Percentiles rank a stretch among this genome's conserved stretches.
Conservation (phyloP, 441 rosid genomes). For the Populus hybrid region DNA sequence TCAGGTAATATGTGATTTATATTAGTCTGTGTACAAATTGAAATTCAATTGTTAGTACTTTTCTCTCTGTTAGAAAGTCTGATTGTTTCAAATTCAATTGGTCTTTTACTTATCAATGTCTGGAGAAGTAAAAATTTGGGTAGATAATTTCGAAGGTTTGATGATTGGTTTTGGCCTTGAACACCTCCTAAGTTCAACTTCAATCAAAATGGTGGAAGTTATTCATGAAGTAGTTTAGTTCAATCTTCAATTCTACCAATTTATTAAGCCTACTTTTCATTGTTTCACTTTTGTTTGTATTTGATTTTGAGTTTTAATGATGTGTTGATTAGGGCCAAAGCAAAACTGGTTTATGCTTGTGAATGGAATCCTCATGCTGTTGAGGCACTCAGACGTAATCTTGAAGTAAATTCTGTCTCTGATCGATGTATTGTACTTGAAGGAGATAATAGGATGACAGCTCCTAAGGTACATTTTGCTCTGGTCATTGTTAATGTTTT, state of each 20-base stretch:
- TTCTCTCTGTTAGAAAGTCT: not conserved
- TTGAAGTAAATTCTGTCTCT: conserved; percentile 65
- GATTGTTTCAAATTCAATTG: not conserved
- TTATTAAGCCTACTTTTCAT: not conserved
- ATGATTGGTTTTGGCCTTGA: not conserved
- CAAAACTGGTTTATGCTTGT: conserved; percentile 83
- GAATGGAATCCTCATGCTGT: conserved; percentile 95
- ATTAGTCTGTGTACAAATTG: not conserved
- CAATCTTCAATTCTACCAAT: not conserved
- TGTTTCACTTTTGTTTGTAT: conserved; percentile 14
- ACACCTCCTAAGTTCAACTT: not conserved
- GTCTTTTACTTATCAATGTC: not conserved
- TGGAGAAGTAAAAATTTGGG: not conserved
- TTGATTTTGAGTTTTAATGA: not conserved
- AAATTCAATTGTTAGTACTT: too few relatives aligned
- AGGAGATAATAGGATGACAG: conserved; percentile 76
- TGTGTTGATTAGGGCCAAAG: conserved; percentile 65
- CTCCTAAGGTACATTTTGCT: conserved; percentile 58
- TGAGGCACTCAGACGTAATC: conserved; percentile 70
- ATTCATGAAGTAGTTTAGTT: not conserved
- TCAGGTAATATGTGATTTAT: conserved; percentile 46
- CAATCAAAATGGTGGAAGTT: not conserved
- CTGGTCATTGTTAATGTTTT: not conserved
- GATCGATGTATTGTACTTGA: conserved; percentile 74
- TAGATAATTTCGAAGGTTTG: not conserved